Evolutionary conservation across 2,329 filamentous ascomycete genomes (phyloP), one percentile per base, ranked within the genome.

Genomic region (Cercospora sp.): DNA sequence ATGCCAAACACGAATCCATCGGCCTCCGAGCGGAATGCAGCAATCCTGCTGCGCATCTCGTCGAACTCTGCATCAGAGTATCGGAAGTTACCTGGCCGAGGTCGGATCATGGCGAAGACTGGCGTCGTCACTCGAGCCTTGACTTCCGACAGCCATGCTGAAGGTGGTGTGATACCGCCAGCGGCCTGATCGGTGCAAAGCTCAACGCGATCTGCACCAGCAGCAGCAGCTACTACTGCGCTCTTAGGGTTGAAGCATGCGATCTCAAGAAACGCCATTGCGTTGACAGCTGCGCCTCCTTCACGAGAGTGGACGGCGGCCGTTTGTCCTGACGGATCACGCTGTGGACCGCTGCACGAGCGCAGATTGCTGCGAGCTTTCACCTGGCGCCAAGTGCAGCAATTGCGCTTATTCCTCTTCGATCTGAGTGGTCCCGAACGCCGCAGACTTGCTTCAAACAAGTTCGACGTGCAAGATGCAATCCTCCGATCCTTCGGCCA

Each of bases 1-100:
- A 86, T 79, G 0, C 85, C 85, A 68, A 87, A 85, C 1, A 87
- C 85, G 68, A 86, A 86, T 0, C 85, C 85, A 69, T 80, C 78
- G 0, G 80, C 82, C 1, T 48, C 16, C 1, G 68, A 30, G 26
- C 79, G 80, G 67, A 84, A 80, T 0, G 26, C 40, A 6, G 69
- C 18, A 3, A 87, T 78, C 0, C 79, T 77, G 0, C 64, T 51
- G 42, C 80, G 79, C 84, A 87, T 87, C 5, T 65, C 26, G 2
- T 76, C 71, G 28, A 83, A 81, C 26, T 86, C 84, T 0, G 65
- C 31, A 0, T 75, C 60, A 0, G 76, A 75, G 67, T 86, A 86
- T 7, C 71, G 68, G 69, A 87, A 87, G 65, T 80, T 66, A 0
- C 82, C 80, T 1, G 79, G 78, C 8, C 83, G 81, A 0, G 85